Evolutionary conservation across 2,329 filamentous ascomycete genomes (phyloP).

Genomic region (Pseudomassariella vexata): DNA sequence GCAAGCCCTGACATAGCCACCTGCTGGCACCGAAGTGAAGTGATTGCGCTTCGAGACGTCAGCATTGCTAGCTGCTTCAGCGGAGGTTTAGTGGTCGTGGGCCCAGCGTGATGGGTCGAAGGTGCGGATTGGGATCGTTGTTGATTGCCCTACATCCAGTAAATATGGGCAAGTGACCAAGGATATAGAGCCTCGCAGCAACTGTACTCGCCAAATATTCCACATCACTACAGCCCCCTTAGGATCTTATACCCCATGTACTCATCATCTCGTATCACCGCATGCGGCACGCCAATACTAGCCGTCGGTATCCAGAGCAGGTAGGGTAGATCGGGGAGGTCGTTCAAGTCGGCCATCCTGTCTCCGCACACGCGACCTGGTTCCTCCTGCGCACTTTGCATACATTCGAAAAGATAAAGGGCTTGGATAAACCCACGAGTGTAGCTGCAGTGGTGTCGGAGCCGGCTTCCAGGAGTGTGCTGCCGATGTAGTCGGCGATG

Average conservation of each 20-base stretch:
- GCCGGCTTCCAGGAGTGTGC: conserved; percentile 22
- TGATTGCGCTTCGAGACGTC: conserved; percentile 40
- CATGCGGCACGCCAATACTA: conserved; percentile 34
- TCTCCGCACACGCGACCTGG: conserved; percentile 46
- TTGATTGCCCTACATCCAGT: conserved; percentile 35
- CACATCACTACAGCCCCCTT: conserved; percentile 26
- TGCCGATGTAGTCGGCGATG: conserved; percentile 24
- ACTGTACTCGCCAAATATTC: conserved; percentile 35
- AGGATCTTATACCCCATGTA: conserved; percentile 37
- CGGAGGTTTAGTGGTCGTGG: conserved; percentile 14
- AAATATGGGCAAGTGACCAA: too few relatives aligned
- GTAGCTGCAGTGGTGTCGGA: conserved; percentile 37
- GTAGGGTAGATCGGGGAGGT: conserved; percentile 43
- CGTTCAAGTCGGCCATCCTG: conserved; percentile 40
- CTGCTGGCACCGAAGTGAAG: conserved; percentile 51
- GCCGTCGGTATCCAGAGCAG: conserved; percentile 42
- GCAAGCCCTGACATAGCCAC: conserved; percentile 51
- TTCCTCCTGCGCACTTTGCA: conserved; percentile 43
- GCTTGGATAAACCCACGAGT: conserved; percentile 40
- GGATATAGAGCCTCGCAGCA: too few relatives aligned
- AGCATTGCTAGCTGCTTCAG: conserved; percentile 22
- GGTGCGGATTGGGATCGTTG: conserved; percentile 32
- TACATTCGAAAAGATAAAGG: conserved; percentile 42
- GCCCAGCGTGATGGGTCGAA: conserved; percentile 31
- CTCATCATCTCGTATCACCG: conserved; percentile 35